Evolutionary conservation across 306 rosid species (phyloP).

Genomic region (Vigna mungo): DNA sequence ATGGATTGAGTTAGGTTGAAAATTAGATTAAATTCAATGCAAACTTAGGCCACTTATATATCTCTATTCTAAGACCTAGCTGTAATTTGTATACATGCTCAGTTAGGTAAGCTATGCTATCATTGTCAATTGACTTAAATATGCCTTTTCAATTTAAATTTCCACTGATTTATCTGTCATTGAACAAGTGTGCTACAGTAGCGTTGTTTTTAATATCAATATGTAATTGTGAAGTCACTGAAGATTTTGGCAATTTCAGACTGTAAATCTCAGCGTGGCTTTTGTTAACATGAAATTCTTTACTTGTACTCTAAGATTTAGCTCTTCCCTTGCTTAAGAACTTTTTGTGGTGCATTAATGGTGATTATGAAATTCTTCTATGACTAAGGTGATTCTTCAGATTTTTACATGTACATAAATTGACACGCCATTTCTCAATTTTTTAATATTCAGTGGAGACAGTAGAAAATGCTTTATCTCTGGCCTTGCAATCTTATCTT

Average conservation of each 20-base stretch:
- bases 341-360: too few species aligned
- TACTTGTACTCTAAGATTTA: too few species aligned
- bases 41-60: too few species aligned
- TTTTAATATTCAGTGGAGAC: background rate
- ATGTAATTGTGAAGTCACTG: background rate
- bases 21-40: too few species aligned
- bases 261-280: background rate
- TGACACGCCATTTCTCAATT: constrained; percentile 3
- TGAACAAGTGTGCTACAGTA: constrained; percentile 8
- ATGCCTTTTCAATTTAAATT: background rate
- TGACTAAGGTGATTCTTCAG: too few species aligned
- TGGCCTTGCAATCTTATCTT: constrained; percentile 22
- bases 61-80: background rate
- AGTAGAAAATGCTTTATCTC: constrained; percentile 13
- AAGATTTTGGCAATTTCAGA: constrained; percentile 29
- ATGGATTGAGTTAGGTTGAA: too few species aligned
- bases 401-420: background rate
- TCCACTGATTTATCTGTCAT: background rate
- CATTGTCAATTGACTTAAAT: constrained; percentile 1
- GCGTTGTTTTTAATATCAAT: constrained; percentile 7
- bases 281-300: background rate
- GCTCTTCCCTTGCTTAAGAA: too few species aligned
- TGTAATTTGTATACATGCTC: constrained; percentile 11
- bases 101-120: constrained; percentile 15
- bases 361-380: too few species aligned